phyloP scores from a whole-genome alignment of 805 yeast species.

The Nakazawaea wickerhamii region DNA sequence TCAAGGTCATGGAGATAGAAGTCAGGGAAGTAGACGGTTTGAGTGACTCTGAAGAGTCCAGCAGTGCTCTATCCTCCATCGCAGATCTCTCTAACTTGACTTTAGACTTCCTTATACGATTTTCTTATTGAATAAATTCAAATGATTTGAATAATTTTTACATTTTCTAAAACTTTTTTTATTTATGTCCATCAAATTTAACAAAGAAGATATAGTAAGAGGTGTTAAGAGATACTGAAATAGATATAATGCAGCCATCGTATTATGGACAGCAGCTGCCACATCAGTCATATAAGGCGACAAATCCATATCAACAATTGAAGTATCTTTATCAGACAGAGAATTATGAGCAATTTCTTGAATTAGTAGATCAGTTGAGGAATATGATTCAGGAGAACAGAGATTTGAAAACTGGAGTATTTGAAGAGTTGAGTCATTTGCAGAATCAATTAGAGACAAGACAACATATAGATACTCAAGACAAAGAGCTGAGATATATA shows the following conservation, averaged over 20 bases:
- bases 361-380: slow-evolving; percentile 10
- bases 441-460: neutral
- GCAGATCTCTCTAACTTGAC: no score
- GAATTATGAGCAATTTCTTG: slow-evolving; percentile 9
- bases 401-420: slow-evolving; percentile 9
- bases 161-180: no score
- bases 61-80: neutral
- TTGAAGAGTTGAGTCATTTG: slow-evolving; percentile 8
- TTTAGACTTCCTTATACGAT: no score
- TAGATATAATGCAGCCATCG: neutral
- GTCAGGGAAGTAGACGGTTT: slow-evolving; percentile 16
- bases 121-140: no score
- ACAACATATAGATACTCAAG: neutral
- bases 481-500: neutral
- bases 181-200: no score
- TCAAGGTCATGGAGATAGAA: slow-evolving; percentile 17
- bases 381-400: slow-evolving; percentile 8
- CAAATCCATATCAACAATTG: slow-evolving; percentile 13
- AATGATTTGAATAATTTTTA: no score
- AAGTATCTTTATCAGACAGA: slow-evolving; percentile 13
- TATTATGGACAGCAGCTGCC: neutral
- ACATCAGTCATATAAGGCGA: neutral
- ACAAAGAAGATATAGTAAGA: no score
- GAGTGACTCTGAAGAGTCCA: neutral
- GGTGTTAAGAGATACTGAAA: no score